Percentiles rank a stretch among this genome's conserved stretches.
Conservation (phyloP, 805 yeast species). For the Candida multigemmis region DNA sequence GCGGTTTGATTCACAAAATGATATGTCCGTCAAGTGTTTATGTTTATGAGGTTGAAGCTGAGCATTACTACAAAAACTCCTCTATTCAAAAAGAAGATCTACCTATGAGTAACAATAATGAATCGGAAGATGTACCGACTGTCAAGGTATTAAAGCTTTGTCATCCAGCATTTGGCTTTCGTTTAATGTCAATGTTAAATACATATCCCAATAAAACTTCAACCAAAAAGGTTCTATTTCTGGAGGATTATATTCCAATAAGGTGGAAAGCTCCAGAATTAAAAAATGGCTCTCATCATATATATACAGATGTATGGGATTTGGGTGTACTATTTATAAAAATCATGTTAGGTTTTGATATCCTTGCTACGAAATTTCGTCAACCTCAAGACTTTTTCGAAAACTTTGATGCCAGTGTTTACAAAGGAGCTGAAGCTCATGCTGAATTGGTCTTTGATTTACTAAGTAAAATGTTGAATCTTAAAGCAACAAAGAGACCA, state of each 20-base stretch:
- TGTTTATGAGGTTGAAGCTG: slow-evolving; percentile 11
- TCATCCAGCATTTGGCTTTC: slow-evolving; percentile 43
- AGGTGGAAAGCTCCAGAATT: slow-evolving; percentile 79
- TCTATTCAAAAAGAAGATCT: too few species aligned
- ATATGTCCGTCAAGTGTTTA: slow-evolving; percentile 49
- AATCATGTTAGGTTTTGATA: slow-evolving; percentile 38
- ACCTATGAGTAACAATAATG: slow-evolving; percentile 1
- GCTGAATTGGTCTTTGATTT: slow-evolving; percentile 60
- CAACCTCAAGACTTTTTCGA: slow-evolving; percentile 32
- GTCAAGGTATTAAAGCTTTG: slow-evolving; percentile 50
- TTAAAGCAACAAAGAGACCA: slow-evolving; percentile 61
- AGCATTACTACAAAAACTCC: too few species aligned
- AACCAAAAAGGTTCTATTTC: slow-evolving; percentile 3
- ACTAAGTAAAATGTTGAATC: slow-evolving; percentile 54
- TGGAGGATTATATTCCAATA: slow-evolving; percentile 12
- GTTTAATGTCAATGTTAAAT: slow-evolving; percentile 17
- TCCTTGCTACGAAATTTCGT: slow-evolving; percentile 52
- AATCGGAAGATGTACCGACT: slow-evolving; percentile 19
- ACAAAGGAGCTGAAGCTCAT: slow-evolving; percentile 56
- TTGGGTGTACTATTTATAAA: slow-evolving; percentile 63
- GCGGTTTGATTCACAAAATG: slow-evolving; percentile 71
- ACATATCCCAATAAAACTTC: slow-evolving; percentile 9
- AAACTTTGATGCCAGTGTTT: slow-evolving; percentile 18
- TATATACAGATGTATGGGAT: slow-evolving; percentile 92
- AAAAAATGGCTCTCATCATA: slow-evolving; percentile 39